These are phyloP conservation scores for Nephelium lappaceum DNA, from an alignment of 345 rosid species.

Conservation along the genomic window DNA sequence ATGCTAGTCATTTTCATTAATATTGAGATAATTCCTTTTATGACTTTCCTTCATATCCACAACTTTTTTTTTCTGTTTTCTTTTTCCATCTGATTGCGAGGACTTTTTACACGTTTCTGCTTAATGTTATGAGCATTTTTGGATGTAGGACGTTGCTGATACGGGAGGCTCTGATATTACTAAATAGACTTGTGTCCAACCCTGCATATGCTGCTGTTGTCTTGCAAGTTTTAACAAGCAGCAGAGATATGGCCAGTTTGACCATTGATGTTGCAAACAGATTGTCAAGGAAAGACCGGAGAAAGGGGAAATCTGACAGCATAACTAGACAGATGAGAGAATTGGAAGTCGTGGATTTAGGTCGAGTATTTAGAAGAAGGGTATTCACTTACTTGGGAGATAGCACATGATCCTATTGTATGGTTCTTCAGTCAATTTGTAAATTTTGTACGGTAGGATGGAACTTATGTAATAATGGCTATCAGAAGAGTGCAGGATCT, in stretches of 20 bases:
- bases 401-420: neutral
- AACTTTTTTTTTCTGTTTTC: neutral
- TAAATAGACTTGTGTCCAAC: conserved; percentile 76
- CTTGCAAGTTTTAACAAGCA: conserved; percentile 57
- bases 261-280: conserved; percentile 69
- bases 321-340: conserved; percentile 49
- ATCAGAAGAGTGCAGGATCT: neutral
- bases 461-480: neutral
- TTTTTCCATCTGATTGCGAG: neutral
- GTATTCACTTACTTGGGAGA: conserved; percentile 72
- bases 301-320: conserved; percentile 29
- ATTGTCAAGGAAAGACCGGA: conserved; percentile 52
- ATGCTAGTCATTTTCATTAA: neutral
- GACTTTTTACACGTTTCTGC: neutral
- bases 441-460: neutral
- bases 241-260: conserved; percentile 80
- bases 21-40: neutral
- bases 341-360: conserved; percentile 67
- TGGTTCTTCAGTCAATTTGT: neutral
- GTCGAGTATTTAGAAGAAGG: conserved; percentile 60
- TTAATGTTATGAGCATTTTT: neutral
- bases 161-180: conserved; percentile 78
- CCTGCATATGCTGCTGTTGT: conserved; percentile 54
- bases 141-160: conserved; percentile 60
- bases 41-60: neutral